phyloP scores from a whole-genome alignment of 768 basidiomycete genomes.

The Lyophyllum decastes region DNA sequence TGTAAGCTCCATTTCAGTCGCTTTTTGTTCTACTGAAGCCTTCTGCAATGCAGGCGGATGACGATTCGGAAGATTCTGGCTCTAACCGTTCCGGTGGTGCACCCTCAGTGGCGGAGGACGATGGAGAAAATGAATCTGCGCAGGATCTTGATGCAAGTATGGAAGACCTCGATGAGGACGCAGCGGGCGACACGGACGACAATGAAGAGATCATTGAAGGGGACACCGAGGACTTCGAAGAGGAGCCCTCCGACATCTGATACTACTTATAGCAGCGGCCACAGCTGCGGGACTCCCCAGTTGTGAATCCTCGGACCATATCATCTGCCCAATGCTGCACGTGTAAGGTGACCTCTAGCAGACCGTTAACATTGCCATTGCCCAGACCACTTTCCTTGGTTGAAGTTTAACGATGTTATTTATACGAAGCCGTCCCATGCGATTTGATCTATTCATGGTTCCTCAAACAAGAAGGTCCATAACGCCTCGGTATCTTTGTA shows the following conservation, averaged over 20 bases:
- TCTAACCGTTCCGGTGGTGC: constrained; percentile 43
- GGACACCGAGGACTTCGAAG: constrained; percentile 55
- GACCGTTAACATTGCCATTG: background rate
- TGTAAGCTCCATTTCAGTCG: constrained; percentile 37
- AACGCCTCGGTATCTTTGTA: constrained; percentile 77
- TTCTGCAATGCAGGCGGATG: constrained; percentile 38
- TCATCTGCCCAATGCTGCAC: background rate
- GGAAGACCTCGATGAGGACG: constrained; percentile 54
- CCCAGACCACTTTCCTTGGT: background rate
- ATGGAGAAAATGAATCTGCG: constrained; percentile 49
- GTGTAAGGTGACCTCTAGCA: background rate
- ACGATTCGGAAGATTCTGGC: constrained; percentile 49
- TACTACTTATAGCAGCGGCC: background rate
- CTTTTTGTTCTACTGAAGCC: background rate
- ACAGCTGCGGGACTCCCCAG: too few relatives aligned
- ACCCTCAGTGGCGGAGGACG: constrained; percentile 46
- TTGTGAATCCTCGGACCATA: background rate
- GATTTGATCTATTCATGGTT: constrained; percentile 10
- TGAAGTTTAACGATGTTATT: background rate
- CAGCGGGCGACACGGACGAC: constrained; percentile 45
- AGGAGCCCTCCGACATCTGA: constrained; percentile 40
- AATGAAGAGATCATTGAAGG: constrained; percentile 43
- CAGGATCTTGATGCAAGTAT: constrained; percentile 67
- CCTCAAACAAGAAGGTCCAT: constrained; percentile 78
- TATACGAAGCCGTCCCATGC: constrained; percentile 4